Evolutionary conservation across 2,329 filamentous ascomycete genomes (phyloP).

Genomic region (Trichophyton schoenleinii): DNA sequence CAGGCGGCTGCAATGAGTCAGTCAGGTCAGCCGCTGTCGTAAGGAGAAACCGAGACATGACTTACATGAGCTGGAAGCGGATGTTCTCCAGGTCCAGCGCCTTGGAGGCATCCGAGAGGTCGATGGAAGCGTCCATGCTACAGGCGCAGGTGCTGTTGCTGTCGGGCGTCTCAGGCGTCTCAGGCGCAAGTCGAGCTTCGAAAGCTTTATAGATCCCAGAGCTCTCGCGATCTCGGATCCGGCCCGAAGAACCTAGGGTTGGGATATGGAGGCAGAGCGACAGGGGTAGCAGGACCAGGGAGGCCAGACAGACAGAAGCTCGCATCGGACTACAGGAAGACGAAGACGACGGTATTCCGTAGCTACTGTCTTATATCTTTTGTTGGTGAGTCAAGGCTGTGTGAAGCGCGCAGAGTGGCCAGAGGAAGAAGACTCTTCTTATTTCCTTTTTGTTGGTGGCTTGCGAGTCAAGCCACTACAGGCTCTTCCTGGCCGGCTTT

Average conservation of each 20-base stretch:
- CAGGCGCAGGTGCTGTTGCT: background rate
- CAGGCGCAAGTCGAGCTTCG: background rate
- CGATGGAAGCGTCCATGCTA: slow-evolving; percentile 77
- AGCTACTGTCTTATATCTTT: too few relatives aligned
- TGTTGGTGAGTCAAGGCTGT: too few relatives aligned
- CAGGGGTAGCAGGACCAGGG: background rate
- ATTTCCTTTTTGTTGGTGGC: too few relatives aligned
- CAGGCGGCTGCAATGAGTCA: slow-evolving; percentile 52
- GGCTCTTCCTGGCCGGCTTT: too few relatives aligned
- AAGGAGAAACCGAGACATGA: slow-evolving; percentile 7
- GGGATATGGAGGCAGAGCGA: background rate
- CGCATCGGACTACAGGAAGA: background rate
- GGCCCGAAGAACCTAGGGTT: background rate
- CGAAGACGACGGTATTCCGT: too few relatives aligned
- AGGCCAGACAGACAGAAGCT: background rate
- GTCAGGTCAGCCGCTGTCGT: background rate
- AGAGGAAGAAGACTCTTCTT: too few relatives aligned
- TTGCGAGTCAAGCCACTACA: too few relatives aligned
- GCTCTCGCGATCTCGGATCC: background rate
- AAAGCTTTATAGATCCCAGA: background rate
- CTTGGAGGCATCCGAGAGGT: slow-evolving; percentile 70
- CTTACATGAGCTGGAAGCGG: slow-evolving; percentile 83
- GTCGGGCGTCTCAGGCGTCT: background rate
- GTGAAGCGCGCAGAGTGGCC: too few relatives aligned
- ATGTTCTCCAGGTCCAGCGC: slow-evolving; percentile 85